These are phyloP conservation scores for Ogataea angusta DNA, from an alignment of 805 yeast genomes.

Conservation along the genomic window DNA sequence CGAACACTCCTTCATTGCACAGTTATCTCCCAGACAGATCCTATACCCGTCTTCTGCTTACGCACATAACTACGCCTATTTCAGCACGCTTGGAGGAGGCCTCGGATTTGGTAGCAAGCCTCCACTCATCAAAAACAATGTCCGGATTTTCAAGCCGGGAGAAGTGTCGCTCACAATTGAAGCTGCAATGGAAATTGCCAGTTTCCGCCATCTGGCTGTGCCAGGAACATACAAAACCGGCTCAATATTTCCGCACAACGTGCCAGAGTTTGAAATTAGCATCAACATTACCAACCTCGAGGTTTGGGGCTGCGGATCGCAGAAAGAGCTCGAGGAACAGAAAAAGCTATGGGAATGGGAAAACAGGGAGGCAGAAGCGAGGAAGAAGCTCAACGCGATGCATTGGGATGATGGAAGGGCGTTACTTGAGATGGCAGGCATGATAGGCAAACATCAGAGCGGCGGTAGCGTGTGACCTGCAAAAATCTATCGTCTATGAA, in stretches of 20 bases:
- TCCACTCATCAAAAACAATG: constrained; percentile 48
- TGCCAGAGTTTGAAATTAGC: constrained; percentile 60
- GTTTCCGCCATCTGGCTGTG: constrained; percentile 64
- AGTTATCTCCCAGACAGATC: constrained; percentile 64
- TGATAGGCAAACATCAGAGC: constrained; percentile 43
- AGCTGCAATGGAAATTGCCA: constrained; percentile 72
- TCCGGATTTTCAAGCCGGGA: constrained; percentile 56
- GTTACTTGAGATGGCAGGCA: constrained; percentile 77
- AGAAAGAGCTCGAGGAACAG: constrained; percentile 74
- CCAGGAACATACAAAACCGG: constrained; percentile 50
- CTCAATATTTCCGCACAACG: constrained; percentile 20
- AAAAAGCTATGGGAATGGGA: constrained; percentile 87
- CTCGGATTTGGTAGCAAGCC: constrained; percentile 77
- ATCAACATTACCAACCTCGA: constrained; percentile 73
- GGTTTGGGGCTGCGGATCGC: constrained; percentile 90
- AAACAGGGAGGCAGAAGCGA: constrained; percentile 73
- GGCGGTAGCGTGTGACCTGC: constrained; percentile 45
- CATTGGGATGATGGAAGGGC: constrained; percentile 80
- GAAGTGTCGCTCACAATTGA: constrained; percentile 79
- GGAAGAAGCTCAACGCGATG: constrained; percentile 65
- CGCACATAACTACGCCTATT: constrained; percentile 47
- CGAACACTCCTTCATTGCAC: constrained; percentile 52
- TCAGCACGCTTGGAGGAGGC: constrained; percentile 74
- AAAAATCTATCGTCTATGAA: background rate
- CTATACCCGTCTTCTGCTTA: constrained; percentile 36